Evolutionary conservation across 1,139 yeast species (phyloP).

Genomic region (Blastobotrys indianensis): DNA sequence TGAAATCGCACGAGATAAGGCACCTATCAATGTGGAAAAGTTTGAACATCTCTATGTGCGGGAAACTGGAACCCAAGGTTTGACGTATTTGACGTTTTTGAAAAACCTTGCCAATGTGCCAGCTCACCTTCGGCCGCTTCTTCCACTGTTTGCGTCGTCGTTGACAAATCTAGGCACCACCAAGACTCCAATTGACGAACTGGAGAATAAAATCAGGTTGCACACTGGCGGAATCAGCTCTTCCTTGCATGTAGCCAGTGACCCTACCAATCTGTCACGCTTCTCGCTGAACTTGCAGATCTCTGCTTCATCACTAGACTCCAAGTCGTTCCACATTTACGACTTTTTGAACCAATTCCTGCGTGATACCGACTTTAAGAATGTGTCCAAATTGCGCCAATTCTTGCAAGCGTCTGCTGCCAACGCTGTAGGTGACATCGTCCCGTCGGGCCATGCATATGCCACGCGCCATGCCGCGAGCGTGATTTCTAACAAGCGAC

Average conservation of each 20-base stretch:
- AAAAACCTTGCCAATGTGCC: constrained; percentile 46
- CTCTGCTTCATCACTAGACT: constrained; percentile 65
- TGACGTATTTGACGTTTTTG: constrained; percentile 22
- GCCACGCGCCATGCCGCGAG: constrained; percentile 69
- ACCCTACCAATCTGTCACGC: constrained; percentile 34
- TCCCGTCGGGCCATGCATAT: constrained; percentile 83
- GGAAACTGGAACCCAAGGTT: constrained; percentile 32
- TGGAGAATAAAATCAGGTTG: constrained; percentile 78
- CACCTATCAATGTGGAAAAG: constrained; percentile 35
- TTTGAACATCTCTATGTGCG: constrained; percentile 27
- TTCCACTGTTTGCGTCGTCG: constrained; percentile 75
- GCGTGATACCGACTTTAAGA: constrained; percentile 61
- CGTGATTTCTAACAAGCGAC: constrained; percentile 53
- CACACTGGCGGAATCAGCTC: constrained; percentile 81
- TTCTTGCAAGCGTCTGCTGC: constrained; percentile 70
- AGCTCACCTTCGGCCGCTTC: constrained; percentile 52
- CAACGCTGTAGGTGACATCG: constrained; percentile 70
- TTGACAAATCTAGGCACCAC: constrained; percentile 81
- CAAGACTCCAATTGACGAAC: constrained; percentile 61
- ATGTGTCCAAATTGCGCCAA: constrained; percentile 64
- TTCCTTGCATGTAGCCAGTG: constrained; percentile 44
- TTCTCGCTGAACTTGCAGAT: constrained; percentile 45
- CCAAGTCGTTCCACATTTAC: constrained; percentile 56
- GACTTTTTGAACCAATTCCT: constrained; percentile 65
- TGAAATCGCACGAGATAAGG: constrained; percentile 63